Evolutionary conservation across 495 filamentous ascomycete genomes (phyloP).

Genomic region (Viridothelium virens): DNA sequence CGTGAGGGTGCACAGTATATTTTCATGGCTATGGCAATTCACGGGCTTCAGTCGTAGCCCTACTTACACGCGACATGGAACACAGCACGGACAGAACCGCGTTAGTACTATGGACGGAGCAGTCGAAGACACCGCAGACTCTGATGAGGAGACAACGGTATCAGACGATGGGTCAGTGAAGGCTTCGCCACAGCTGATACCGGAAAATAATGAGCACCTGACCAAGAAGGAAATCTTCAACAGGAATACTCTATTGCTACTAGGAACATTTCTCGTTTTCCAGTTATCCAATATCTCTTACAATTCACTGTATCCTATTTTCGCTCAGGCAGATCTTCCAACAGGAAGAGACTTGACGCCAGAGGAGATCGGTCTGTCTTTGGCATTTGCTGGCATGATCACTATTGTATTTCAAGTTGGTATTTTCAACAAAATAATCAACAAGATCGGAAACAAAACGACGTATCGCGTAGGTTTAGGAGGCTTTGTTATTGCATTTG

Average conservation of each 20-base stretch:
- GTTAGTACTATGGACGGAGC: constrained; percentile 23
- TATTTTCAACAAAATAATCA: constrained; percentile 69
- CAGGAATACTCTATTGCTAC: constrained; percentile 69
- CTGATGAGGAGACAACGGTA: constrained; percentile 31
- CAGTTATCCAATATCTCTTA: constrained; percentile 83
- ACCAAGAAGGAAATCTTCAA: constrained; percentile 48
- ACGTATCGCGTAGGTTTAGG: constrained; percentile 72
- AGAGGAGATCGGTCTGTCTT: constrained; percentile 71
- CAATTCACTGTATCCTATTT: constrained; percentile 88
- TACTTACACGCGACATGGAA: constrained; percentile 46
- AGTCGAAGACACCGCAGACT: constrained; percentile 37
- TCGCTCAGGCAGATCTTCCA: constrained; percentile 64
- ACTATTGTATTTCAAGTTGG: constrained; percentile 86
- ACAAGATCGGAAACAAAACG: constrained; percentile 73
- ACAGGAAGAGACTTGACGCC: constrained; percentile 69
- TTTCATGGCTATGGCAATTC: constrained; percentile 69
- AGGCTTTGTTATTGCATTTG: constrained; percentile 75
- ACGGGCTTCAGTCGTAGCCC: constrained; percentile 47
- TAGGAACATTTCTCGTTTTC: constrained; percentile 78
- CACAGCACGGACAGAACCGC: constrained; percentile 7
- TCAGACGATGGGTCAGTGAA: constrained; percentile 24
- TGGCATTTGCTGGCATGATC: constrained; percentile 74
- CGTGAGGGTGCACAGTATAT: constrained; percentile 50
- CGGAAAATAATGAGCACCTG: constrained; percentile 29
- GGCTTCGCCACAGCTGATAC: constrained; percentile 36